Base-by-base conservation (phyloP, 2,329 filamentous ascomycete species). In the Bisporella sp. region DNA sequence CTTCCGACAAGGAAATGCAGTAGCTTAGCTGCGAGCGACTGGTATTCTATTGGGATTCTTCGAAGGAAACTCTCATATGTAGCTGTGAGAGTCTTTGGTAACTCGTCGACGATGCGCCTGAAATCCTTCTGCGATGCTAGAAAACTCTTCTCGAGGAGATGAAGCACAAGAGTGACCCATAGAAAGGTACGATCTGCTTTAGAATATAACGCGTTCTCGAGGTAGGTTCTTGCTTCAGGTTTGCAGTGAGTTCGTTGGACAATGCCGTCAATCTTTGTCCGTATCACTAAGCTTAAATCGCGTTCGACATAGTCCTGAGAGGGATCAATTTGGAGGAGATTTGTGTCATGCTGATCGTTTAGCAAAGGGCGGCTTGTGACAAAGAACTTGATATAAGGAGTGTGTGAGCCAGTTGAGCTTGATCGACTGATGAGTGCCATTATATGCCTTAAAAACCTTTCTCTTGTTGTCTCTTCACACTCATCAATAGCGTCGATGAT, bases 401-500 rank as follows among this genome's bases (percentile, higher is more conserved):
- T 48, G 41, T 53, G 51, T 39, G 54, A 31, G 44, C 32, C 49
- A 29, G 52, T 31, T n/a, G 48, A 45, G 6, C 29, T 40, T 32
- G 53, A 48, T 12, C 51, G 50, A 11, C 48, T 37, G 5, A 64
- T 45, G 33, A 65, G 53, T 5, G 54, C 50, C 11, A 47, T 40
- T 11, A 68, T 61, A 1, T 55, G 49, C 6, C 59, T 50, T 6
- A 68, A 54, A 13, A 69, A 59, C 6, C 57, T 46, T 4, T 54
- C 48, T 46, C 63, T 52, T 11, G 59, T 62, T 31, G 33, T 30
- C 12, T 57, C 53, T 46, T 69, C 67, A 49, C 68, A 70, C 53
- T 70, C 68, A 57, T 71, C 68, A 46, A 71, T 59, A 5, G 66
- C 67, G 50, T 71, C 68, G 31, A 71, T 57, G 13, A 71, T 64